A percentile compares a stretch with the other conserved stretches of the same genome.
phyloP scores from a whole-genome alignment of 495 filamentous ascomycete genomes.

The Penicillium lividum region DNA sequence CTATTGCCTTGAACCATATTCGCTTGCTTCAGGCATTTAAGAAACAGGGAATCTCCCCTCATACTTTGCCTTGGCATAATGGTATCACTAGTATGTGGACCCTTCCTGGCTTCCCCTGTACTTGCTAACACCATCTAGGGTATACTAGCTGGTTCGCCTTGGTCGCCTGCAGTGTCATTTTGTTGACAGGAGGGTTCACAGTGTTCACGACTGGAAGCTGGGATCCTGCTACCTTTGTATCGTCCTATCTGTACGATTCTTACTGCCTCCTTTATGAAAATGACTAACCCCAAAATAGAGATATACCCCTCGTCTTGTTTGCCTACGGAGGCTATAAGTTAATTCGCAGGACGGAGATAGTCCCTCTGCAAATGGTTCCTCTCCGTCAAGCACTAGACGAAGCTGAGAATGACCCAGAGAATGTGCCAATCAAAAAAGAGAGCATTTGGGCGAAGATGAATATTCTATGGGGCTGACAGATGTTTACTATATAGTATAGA shows the following conservation, averaged over 20 bases:
- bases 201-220: conserved; percentile 54
- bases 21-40: conserved; percentile 55
- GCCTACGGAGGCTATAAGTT: conserved; percentile 45
- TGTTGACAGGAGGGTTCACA: conserved; percentile 60
- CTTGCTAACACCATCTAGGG: conserved; percentile 33
- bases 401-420: conserved; percentile 33
- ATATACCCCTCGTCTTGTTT: conserved; percentile 47
- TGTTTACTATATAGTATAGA: too few species aligned
- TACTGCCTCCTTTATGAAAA: neutral
- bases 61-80: conserved; percentile 56
- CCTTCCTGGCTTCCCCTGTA: neutral
- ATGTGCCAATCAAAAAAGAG: conserved; percentile 29
- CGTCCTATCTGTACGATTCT: conserved; percentile 37
- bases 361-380: conserved; percentile 35
- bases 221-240: conserved; percentile 36
- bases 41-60: conserved; percentile 46
- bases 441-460: conserved; percentile 27
- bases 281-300: conserved; percentile 17
- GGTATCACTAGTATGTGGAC: conserved; percentile 25
- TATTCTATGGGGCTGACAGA: conserved; percentile 31
- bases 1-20: conserved; percentile 57
- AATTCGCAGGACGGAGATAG: conserved; percentile 37
- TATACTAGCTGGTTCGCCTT: conserved; percentile 53
- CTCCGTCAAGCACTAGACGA: conserved; percentile 34
- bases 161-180: conserved; percentile 52